Evolutionary conservation across 2,329 filamentous ascomycete genomes (phyloP).

Genomic region (Colletotrichum falcatum): DNA sequence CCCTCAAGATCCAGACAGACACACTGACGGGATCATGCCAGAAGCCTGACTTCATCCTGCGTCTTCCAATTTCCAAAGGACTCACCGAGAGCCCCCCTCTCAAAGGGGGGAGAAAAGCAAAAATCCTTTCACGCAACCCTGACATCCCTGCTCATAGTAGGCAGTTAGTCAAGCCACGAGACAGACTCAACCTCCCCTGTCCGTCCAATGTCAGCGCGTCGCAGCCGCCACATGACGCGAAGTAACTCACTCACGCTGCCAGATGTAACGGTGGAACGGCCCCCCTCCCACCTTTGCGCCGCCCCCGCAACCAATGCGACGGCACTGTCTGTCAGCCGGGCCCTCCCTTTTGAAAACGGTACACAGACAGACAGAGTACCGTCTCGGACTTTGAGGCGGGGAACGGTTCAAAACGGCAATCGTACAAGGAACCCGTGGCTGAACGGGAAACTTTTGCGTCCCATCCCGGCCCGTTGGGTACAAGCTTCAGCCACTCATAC

Average conservation of each 20-base stretch:
- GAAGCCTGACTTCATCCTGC: constrained; percentile 21
- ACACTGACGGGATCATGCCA: constrained; percentile 31
- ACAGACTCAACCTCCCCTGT: constrained; percentile 9
- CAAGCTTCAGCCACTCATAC: constrained; percentile 30
- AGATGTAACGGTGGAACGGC: constrained; percentile 39
- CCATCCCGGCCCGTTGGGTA: constrained; percentile 27
- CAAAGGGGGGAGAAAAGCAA: neutral
- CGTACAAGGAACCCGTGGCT: constrained; percentile 11
- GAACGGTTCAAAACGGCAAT: constrained; percentile 16
- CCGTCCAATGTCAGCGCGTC: constrained; percentile 34
- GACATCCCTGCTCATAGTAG: neutral
- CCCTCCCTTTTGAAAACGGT: neutral
- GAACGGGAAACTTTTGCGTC: constrained; percentile 24
- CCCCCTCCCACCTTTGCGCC: constrained; percentile 17
- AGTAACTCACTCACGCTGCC: constrained; percentile 19
- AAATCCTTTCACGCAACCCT: neutral
- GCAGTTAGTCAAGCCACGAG: constrained; percentile 30
- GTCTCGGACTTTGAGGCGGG: constrained; percentile 14
- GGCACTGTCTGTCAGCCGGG: constrained; percentile 11
- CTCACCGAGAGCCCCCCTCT: constrained; percentile 11
- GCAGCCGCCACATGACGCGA: constrained; percentile 33
- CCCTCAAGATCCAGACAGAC: neutral
- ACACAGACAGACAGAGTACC: constrained; percentile 27
- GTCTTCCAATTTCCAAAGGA: constrained; percentile 11
- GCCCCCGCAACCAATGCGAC: neutral